Conservation (phyloP, 1,139 yeast genomes). For the Suhomyces yuchorum region DNA sequence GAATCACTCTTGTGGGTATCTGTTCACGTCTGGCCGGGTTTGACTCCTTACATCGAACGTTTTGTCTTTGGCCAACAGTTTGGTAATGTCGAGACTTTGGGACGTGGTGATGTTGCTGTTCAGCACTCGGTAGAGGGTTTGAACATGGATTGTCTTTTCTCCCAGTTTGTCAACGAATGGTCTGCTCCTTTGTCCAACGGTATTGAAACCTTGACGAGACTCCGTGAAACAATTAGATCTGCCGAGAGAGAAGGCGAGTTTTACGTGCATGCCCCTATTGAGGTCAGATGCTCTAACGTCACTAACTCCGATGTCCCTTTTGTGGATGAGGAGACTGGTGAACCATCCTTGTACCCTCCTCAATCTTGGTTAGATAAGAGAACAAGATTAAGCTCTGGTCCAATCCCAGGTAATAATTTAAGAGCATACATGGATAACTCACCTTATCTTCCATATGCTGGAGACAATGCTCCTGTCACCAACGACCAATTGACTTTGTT, state of each 20-base stretch:
- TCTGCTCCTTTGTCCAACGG: constrained; percentile 84
- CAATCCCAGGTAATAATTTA: constrained; percentile 79
- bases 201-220: constrained; percentile 63
- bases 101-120: constrained; percentile 67
- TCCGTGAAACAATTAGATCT: constrained; percentile 59
- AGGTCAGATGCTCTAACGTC: constrained; percentile 89
- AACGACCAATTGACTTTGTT: constrained; percentile 82
- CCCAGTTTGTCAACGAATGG: constrained; percentile 97
- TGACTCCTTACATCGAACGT: constrained; percentile 82
- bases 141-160: constrained; percentile 93
- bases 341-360: constrained; percentile 46
- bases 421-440: constrained; percentile 83
- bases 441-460: constrained; percentile 60
- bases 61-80: constrained; percentile 86
- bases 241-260: constrained; percentile 65
- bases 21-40: constrained; percentile 67
- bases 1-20: constrained; percentile 79
- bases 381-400: constrained; percentile 54
- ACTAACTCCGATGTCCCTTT: constrained; percentile 52
- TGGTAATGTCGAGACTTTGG: constrained; percentile 71
- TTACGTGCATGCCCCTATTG: constrained; percentile 94
- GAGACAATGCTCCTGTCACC: constrained; percentile 53
- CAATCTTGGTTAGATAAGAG: constrained; percentile 44
- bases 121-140: constrained; percentile 84
- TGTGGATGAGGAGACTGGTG: constrained; percentile 46